These are phyloP conservation scores for Phytopythium vexans DNA, from an alignment of 352 stramenopile species.

Conservation along the genomic window DNA sequence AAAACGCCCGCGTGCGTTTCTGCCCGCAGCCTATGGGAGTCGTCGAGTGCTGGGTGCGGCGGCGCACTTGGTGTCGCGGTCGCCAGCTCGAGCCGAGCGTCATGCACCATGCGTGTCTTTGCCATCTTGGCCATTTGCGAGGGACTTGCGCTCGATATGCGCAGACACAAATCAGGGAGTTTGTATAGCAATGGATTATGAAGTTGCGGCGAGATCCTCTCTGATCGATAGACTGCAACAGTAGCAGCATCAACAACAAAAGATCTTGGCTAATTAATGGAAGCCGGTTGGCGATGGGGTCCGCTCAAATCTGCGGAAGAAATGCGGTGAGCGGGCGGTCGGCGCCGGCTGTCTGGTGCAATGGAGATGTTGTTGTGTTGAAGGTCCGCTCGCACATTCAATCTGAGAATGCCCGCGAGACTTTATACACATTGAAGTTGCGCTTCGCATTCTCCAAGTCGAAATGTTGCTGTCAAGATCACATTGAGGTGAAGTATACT, in stretches of 20 bases:
- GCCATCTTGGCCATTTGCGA: too few species aligned
- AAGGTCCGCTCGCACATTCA: constrained; percentile 20
- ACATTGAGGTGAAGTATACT: background rate
- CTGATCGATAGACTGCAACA: too few species aligned
- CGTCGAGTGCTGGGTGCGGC: too few species aligned
- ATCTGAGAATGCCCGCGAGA: constrained; percentile 23
- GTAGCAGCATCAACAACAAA: too few species aligned
- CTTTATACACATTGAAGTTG: constrained; percentile 50
- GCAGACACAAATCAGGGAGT: too few species aligned
- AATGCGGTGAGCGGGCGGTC: constrained; percentile 1
- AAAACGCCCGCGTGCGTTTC: background rate
- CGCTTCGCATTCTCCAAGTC: background rate
- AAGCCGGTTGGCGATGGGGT: constrained; percentile 4
- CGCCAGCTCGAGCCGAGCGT: too few species aligned
- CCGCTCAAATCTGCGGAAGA: background rate
- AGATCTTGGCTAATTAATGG: background rate
- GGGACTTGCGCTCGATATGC: too few species aligned
- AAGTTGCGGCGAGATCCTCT: too few species aligned
- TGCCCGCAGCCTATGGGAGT: too few species aligned
- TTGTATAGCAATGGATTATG: too few species aligned
- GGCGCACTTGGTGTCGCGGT: too few species aligned
- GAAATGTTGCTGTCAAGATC: background rate
- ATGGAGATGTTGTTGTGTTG: constrained; percentile 23
- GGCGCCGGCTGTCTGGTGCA: background rate
- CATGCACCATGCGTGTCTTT: too few species aligned